Base-by-base conservation (phyloP, 148 eudicot genomes). In the Diospyros kaki region DNA sequence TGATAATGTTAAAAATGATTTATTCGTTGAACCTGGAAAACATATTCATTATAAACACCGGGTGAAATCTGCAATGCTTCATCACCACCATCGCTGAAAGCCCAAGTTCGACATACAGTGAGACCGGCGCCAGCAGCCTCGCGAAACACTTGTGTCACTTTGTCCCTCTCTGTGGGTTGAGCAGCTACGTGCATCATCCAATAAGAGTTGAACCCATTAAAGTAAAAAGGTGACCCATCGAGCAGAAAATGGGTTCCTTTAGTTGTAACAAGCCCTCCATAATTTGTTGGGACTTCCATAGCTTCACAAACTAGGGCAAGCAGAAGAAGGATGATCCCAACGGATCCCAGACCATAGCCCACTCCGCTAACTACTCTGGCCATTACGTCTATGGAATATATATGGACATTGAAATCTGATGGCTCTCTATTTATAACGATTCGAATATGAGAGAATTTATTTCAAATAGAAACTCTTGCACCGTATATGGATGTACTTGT, bases 191-290 rank as follows among this genome's bases (percentile, higher is more conserved):
- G 92, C 97, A 95, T 95, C 60, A 95, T 79, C 99, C 99, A 95
- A 75, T 95, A 95, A 62, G 99, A 95, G 63, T 95, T 95, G 97
- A 97, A 95, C 17, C 99, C 99, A 84, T 95, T 95, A 3, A 90
- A 73, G 71, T 88, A 95, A 63, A 92, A 95, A 13, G 87, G 83
- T 56, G 71, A 78, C 13, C 90, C 96, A 80, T 95, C 97, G 66
- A 92, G 77, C 72, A 82, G 51, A 80, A 95, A 90, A 77, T 93
- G 97, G 75, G 87, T 88, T 42, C 94, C 99, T 84, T 89, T 87
- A 28, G 28, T 28, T 28, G 28, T 28, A 28, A 28, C 28, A 28
- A 28, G 28, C 28, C 28, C 28, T 28, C 28, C 28, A 28, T 28
- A 28, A 28, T 28, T 28, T 28, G 28, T 28, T 28, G 28, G 28